Evolutionary conservation across 176 grass and related monocot species (phyloP).

Genomic region (Cocos nucifera): DNA sequence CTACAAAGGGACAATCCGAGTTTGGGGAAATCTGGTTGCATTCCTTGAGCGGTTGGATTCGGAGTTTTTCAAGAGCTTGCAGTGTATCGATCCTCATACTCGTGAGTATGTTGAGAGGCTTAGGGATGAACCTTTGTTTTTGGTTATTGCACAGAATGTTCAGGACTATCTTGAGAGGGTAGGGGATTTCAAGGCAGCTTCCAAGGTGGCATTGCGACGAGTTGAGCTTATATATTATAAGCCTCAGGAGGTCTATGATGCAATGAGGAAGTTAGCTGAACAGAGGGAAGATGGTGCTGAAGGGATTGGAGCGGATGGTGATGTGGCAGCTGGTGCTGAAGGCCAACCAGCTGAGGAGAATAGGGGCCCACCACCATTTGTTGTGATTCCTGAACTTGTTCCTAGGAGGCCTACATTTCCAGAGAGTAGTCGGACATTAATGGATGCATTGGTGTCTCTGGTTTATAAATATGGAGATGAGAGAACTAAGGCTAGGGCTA

Average conservation of each 20-base stretch:
- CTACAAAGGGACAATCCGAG: slow-evolving; percentile 54
- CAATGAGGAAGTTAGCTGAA: slow-evolving; percentile 77
- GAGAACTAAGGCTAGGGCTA: slow-evolving; percentile 87
- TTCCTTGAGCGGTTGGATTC: slow-evolving; percentile 85
- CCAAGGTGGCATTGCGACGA: slow-evolving; percentile 69
- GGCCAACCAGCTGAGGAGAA: slow-evolving; percentile 30
- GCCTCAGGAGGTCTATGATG: slow-evolving; percentile 93
- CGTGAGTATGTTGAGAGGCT: slow-evolving; percentile 94
- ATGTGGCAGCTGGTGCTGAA: slow-evolving; percentile 12
- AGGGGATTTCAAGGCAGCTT: slow-evolving; percentile 63
- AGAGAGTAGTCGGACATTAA: slow-evolving; percentile 61
- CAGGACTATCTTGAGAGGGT: slow-evolving; percentile 76
- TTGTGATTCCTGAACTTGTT: slow-evolving; percentile 72
- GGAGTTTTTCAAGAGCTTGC: slow-evolving; percentile 85
- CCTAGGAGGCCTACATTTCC: slow-evolving; percentile 81
- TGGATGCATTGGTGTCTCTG: slow-evolving; percentile 76
- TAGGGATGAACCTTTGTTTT: slow-evolving; percentile 78
- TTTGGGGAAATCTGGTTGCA: slow-evolving; percentile 77
- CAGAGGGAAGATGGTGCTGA: slow-evolving; percentile 30
- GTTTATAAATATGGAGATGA: slow-evolving; percentile 94
- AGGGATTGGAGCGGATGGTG: slow-evolving; percentile 38
- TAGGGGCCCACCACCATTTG: slow-evolving; percentile 48
- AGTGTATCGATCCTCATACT: slow-evolving; percentile 76
- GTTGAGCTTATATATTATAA: slow-evolving; percentile 93
- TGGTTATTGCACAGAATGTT: slow-evolving; percentile 87